A percentile compares a stretch with the other conserved stretches of the same genome.
Evolutionary conservation across 148 eudicot species (phyloP).

Genomic region (Tetragonia tetragonoides): DNA sequence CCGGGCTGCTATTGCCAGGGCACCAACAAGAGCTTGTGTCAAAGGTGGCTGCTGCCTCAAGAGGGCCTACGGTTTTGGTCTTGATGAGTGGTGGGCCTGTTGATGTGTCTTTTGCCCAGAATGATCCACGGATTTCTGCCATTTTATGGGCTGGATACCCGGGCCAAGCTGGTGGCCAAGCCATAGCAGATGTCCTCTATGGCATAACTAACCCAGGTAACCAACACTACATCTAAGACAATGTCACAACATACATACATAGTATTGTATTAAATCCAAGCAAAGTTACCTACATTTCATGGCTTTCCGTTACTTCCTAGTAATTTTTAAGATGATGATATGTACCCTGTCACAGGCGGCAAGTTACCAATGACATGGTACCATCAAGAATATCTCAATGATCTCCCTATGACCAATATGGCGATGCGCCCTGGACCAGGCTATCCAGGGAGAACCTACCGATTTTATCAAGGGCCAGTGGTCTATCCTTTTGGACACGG

Average conservation of each 20-base stretch:
- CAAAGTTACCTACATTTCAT: no score
- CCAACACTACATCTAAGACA: background rate
- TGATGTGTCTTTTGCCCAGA: slow-evolving; percentile 77
- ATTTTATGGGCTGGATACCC: slow-evolving; percentile 96
- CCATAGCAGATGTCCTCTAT: slow-evolving; percentile 82
- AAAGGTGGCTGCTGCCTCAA: slow-evolving; percentile 69
- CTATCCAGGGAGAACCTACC: slow-evolving; percentile 83
- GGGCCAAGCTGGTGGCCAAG: slow-evolving; percentile 91
- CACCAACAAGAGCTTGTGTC: slow-evolving; percentile 78
- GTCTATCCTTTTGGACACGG: slow-evolving; percentile 92
- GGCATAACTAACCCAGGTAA: slow-evolving; percentile 83
- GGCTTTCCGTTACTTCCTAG: no score
- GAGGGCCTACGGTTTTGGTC: slow-evolving; percentile 69
- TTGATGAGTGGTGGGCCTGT: slow-evolving; percentile 89
- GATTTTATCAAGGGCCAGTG: slow-evolving; percentile 78
- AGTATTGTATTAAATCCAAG: no score
- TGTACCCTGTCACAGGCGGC: slow-evolving; percentile 51
- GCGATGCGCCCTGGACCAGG: slow-evolving; percentile 68
- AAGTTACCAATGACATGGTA: slow-evolving; percentile 97
- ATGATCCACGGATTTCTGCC: slow-evolving; percentile 54
- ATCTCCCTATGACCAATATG: slow-evolving; percentile 93
- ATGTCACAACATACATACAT: no score
- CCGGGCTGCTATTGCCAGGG: slow-evolving; percentile 73
- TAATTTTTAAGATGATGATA: background rate
- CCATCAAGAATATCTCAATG: slow-evolving; percentile 74